Evolutionary conservation across 495 filamentous ascomycete species (phyloP), one percentile per base, ranked within the genome.

Genomic region (Friedmanniomyces simplex): DNA sequence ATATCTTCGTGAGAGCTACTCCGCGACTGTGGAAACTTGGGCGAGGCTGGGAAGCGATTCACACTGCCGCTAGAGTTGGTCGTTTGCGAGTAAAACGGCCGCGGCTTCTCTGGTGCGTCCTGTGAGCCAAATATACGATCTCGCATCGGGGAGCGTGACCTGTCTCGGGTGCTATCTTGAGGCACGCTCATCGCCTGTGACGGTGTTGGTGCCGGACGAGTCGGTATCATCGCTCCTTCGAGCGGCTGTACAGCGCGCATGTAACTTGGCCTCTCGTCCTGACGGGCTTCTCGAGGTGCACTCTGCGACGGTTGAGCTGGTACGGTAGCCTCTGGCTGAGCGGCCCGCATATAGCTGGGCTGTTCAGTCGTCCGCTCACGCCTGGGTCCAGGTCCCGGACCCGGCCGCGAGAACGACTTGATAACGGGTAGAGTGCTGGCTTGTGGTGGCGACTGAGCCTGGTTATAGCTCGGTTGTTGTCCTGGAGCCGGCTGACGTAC

Each of bases 21-120:
- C 6, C 53, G 58, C 4, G 34, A 34, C 18, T 57, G 58, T 10
- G 22, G 10, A 16, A 30, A 21, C 30, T 26, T 41, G 1, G 55
- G 24, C 25, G 55, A 58, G n/a, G 39, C 24, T 14, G 55, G 50
- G 25, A 50, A 50, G 28, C 41, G 46, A 21, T 59, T 59, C 6
- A 59, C 1, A 32, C 56, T 63, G 8, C 55, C 56, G 26, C 51
- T 59, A 13, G 60, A 59, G 52, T 46, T 12, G 22, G 51, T 55
- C 1, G 45, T 21, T 28, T 54, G 55, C 0, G 50, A 30, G 46
- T 54, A 55, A 34, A 55, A 39, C 1, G 52, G 32, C 16, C 21
- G 13, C 30, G 43, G 36, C 48, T 55, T 55, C 22, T 52, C 52
- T 4, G 52, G 21, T 13, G 25, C 5, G 18, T 42, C 18, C 18